Percentiles rank a stretch among this genome's conserved stretches.
phyloP scores from a whole-genome alignment of 345 rosid genomes.

The Punica granatum region DNA sequence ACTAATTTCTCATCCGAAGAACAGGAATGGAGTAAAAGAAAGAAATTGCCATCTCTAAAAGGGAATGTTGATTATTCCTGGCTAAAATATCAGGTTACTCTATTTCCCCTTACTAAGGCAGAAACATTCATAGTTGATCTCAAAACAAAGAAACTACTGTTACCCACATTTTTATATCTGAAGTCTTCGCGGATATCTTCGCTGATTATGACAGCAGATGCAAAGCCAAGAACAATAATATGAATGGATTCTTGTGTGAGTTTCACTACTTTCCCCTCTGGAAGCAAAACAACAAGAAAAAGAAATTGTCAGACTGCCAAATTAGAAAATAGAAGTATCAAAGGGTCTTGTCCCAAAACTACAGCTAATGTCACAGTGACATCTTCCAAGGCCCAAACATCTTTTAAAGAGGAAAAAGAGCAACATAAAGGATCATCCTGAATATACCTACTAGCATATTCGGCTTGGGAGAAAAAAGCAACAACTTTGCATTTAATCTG shows the following conservation, averaged over 20 bases:
- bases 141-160: neutral
- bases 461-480: conserved; percentile 72
- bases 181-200: conserved; percentile 69
- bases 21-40: no score
- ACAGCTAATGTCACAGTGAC: neutral
- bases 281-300: neutral
- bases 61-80: neutral
- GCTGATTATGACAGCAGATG: conserved; percentile 58
- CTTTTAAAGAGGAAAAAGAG: neutral
- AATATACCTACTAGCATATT: conserved; percentile 56
- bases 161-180: conserved; percentile 39
- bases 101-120: neutral
- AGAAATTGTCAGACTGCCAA: neutral
- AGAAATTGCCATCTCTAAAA: neutral
- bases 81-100: neutral
- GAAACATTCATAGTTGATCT: neutral
- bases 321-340: neutral
- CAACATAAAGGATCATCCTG: neutral
- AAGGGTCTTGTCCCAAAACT: neutral
- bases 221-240: conserved; percentile 69
- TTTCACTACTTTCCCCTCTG: conserved; percentile 78
- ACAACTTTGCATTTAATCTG: conserved; percentile 41
- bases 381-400: neutral
- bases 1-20: no score
- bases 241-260: conserved; percentile 64